Evolutionary conservation across 2,329 filamentous ascomycete genomes (phyloP), one percentile per base, ranked within the genome.

Genomic region (Cladosporium sp.): DNA sequence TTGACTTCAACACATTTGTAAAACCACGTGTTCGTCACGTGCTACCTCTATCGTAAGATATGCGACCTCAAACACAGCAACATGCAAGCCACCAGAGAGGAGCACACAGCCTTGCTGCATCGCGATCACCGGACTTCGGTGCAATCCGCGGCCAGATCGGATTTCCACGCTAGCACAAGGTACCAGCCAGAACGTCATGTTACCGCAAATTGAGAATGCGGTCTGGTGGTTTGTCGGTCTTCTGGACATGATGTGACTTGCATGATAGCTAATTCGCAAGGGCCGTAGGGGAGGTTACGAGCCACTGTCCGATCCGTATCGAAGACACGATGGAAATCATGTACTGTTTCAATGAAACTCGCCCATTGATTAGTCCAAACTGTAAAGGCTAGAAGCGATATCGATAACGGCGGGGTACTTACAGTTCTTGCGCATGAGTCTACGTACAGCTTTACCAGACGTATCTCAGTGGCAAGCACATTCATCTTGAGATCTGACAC

Each of bases 41-140:
- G 26, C 18, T 28, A 18, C 28, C 8, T 18, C 25, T 16, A 7
- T 16, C n/a, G 13, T 8, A 53, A 28, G 5, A 28, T 2, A 25
- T 49, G 3, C 8, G 6, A 25, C 25, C 8, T 3, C 28, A 21
- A 26, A 28, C 28, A 23, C 7, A 32, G n/a, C 14, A 51, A 16
- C 48, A 25, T 51, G 23, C 14, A 51, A 16, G 21, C 48, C 48
- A 25, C 48, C 6, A 7, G 23, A 28, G 23, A 16, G 7, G 11
- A 18, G 23, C 48, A 30, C 26, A 54, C 3, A 54, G 13, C 18
- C 51, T 4, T n/a, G 51, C 51, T 30, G 51, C 51, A 57, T 57
- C 36, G 30, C 56, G 56, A 58, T 58, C 32, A 46, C 32, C 56
- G 56, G 56, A 46, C 21, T 26, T 58, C 56, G 56, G 56, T 58